Evolutionary conservation across 345 rosid genomes (phyloP).

Genomic region (Pelargonium nanum): DNA sequence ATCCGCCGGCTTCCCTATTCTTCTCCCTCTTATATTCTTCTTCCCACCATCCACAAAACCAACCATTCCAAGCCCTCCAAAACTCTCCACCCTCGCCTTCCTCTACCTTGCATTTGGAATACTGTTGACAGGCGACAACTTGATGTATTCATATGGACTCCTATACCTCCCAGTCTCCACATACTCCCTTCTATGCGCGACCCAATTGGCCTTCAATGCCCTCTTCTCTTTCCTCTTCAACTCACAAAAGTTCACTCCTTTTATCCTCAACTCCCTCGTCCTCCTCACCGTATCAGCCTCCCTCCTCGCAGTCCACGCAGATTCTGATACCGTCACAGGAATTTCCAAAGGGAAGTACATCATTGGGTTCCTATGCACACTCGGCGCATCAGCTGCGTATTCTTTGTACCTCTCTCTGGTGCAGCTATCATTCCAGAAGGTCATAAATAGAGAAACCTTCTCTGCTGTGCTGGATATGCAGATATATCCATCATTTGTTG

Average conservation of each 20-base stretch:
- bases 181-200: slow-evolving; percentile 40
- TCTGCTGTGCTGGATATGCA: slow-evolving; percentile 35
- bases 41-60: slow-evolving; percentile 15
- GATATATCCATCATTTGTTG: slow-evolving; percentile 30
- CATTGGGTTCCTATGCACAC: slow-evolving; percentile 36
- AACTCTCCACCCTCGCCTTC: slow-evolving; percentile 14
- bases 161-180: slow-evolving; percentile 50
- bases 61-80: slow-evolving; percentile 3
- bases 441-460: slow-evolving; percentile 29
- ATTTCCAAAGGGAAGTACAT: slow-evolving; percentile 20
- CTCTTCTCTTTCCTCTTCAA: slow-evolving; percentile 40
- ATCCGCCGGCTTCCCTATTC: slow-evolving; percentile 47
- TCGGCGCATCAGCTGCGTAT: slow-evolving; percentile 37
- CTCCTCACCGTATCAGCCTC: slow-evolving; percentile 43
- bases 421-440: slow-evolving; percentile 37
- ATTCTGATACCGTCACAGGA: slow-evolving; percentile 18
- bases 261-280: slow-evolving; percentile 36
- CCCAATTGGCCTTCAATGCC: slow-evolving; percentile 49
- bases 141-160: slow-evolving; percentile 52
- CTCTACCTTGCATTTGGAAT: slow-evolving; percentile 30
- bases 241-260: slow-evolving; percentile 40
- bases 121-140: slow-evolving; percentile 32
- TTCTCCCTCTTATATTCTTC: slow-evolving; percentile 27
- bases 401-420: slow-evolving; percentile 36
- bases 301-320: slow-evolving; percentile 38